Evolutionary conservation across 73 alveolate genomes (phyloP).

Genomic region (Effrenium voratum): DNA sequence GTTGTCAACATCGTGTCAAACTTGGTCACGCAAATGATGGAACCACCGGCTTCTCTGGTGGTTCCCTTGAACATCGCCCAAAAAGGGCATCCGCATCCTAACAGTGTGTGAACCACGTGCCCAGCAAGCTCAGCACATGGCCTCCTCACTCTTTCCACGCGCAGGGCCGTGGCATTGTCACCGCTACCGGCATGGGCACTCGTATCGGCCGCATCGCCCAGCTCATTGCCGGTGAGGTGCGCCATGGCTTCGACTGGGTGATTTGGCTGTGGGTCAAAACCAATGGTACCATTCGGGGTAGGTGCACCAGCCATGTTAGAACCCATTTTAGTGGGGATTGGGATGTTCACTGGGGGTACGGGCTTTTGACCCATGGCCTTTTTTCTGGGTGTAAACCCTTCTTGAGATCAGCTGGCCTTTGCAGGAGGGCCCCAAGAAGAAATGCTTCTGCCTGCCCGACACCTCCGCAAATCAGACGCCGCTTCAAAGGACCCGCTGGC

Average conservation of each 20-base stretch:
- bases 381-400: background rate
- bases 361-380: background rate
- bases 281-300: too few species aligned
- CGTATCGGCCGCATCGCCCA: constrained; percentile 88
- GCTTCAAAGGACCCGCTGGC: constrained; percentile 28
- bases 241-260: too few species aligned
- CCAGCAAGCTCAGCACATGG: background rate
- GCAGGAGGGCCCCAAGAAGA: constrained; percentile 92
- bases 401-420: background rate
- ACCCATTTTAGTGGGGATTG: background rate
- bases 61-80: too few species aligned
- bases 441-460: constrained; percentile 81
- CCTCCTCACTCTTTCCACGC: background rate
- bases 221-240: constrained; percentile 78
- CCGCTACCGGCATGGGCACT: constrained; percentile 93
- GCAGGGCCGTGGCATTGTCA: constrained; percentile 90
- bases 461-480: constrained; percentile 88
- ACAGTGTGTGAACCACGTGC: too few species aligned
- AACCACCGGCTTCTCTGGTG: too few species aligned
- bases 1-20: too few species aligned
- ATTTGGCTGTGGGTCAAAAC: too few species aligned
- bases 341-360: background rate
- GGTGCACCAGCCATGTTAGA: too few species aligned
- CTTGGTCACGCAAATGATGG: too few species aligned
- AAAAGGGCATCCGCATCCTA: too few species aligned